phyloP scores from a whole-genome alignment of 73 alveolate genomes.

The Durusdinium trenchii region DNA sequence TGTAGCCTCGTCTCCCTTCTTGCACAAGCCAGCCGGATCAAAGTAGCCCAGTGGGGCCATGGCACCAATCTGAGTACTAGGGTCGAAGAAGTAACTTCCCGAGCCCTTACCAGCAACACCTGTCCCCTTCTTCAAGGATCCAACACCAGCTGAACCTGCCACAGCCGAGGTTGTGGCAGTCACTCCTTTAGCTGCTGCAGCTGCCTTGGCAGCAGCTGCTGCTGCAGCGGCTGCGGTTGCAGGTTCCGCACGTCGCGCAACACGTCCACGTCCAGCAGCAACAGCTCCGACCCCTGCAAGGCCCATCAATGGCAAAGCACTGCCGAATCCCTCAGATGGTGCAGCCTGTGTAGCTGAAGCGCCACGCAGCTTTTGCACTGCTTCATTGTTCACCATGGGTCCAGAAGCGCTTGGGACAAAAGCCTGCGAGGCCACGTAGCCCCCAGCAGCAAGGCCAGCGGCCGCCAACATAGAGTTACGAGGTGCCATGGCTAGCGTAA shows the following conservation, averaged over 20 bases:
- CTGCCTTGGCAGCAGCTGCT: neutral
- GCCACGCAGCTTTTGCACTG: neutral
- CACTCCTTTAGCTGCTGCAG: constrained; percentile 28
- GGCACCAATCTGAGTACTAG: constrained; percentile 44
- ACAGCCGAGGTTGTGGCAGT: constrained; percentile 43
- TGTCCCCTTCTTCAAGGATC: neutral
- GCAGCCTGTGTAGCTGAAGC: neutral
- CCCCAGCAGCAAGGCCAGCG: constrained; percentile 18
- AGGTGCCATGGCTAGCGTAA: no score
- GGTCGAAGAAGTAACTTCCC: neutral
- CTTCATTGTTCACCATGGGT: neutral
- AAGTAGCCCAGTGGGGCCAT: constrained; percentile 59
- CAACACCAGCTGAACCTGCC: constrained; percentile 39
- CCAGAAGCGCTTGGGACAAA: neutral
- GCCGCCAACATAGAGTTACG: constrained; percentile 23
- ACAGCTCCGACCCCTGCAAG: neutral
- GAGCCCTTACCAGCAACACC: constrained; percentile 14
- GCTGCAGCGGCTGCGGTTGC: neutral
- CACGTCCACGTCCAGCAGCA: constrained; percentile 10
- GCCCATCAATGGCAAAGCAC: neutral
- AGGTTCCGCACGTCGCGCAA: constrained; percentile 19
- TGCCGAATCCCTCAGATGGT: neutral
- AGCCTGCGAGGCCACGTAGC: constrained; percentile 14
- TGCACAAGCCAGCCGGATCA: constrained; percentile 54
- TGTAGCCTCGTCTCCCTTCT: constrained; percentile 34